Evolutionary conservation across 2,329 filamentous ascomycete genomes (phyloP).

Genomic region (Paraconiothyrium sp.): DNA sequence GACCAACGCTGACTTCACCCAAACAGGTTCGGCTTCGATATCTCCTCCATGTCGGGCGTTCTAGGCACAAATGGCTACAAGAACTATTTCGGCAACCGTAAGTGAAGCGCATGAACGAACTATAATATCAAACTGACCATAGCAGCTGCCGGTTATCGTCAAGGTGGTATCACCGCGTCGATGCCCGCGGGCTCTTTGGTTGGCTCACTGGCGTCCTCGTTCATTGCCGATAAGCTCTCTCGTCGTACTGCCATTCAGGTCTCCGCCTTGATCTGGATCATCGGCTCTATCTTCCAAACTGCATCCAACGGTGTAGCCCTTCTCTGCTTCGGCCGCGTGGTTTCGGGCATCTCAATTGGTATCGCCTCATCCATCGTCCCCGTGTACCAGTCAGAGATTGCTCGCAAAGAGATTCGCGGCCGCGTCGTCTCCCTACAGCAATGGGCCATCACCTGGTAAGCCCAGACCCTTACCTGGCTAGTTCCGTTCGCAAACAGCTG

Average conservation of each 20-base stretch:
- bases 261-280: constrained; percentile 56
- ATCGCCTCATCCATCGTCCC: constrained; percentile 91
- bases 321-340: constrained; percentile 68
- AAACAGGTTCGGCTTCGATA: constrained; percentile 49
- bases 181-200: constrained; percentile 62
- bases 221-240: constrained; percentile 58
- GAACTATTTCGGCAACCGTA: constrained; percentile 49
- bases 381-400: constrained; percentile 91
- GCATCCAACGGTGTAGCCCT: constrained; percentile 51
- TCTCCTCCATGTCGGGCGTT: constrained; percentile 52
- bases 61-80: constrained; percentile 50
- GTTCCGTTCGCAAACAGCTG: background rate
- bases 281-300: constrained; percentile 55
- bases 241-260: constrained; percentile 56
- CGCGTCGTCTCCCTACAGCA: constrained; percentile 72
- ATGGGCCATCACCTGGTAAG: constrained; percentile 73
- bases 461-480: background rate
- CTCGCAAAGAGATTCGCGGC: constrained; percentile 58
- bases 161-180: constrained; percentile 56
- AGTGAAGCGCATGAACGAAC: constrained; percentile 5
- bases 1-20: background rate
- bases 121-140: constrained; percentile 15
- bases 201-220: constrained; percentile 57
- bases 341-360: constrained; percentile 87
- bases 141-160: constrained; percentile 34